A percentile compares a stretch with the other conserved stretches of the same genome.
phyloP scores from a whole-genome alignment of 1,139 yeast genomes.

The Yamadazyma friedrichii region DNA sequence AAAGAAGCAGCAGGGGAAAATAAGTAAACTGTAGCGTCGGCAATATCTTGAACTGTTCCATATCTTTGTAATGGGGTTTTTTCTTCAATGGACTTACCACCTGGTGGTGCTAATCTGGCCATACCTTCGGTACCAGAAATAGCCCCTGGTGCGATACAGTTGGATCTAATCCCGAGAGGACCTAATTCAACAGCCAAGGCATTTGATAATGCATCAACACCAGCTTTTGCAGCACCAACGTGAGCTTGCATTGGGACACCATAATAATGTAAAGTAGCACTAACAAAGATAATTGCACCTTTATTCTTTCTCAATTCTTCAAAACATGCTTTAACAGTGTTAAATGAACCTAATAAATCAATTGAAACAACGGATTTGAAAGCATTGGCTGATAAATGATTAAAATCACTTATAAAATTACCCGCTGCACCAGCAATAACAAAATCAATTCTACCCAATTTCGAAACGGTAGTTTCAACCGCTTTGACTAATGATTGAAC shows the following conservation, averaged over 20 bases:
- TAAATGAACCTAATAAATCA: conserved; percentile 84
- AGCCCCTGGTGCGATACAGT: conserved; percentile 89
- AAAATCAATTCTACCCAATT: conserved; percentile 74
- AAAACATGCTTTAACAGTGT: conserved; percentile 82
- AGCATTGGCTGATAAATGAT: conserved; percentile 79
- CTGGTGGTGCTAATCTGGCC: conserved; percentile 50
- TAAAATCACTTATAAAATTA: conserved; percentile 79
- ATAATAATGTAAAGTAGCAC: conserved; percentile 86
- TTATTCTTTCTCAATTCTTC: conserved; percentile 63
- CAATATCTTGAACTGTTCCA: conserved; percentile 78
- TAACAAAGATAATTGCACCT: conserved; percentile 79
- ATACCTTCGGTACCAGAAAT: conserved; percentile 85
- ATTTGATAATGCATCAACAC: conserved; percentile 83
- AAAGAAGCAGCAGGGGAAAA: conserved; percentile 81
- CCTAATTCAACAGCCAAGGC: conserved; percentile 90
- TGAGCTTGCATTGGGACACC: conserved; percentile 92
- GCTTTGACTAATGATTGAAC: conserved; percentile 59
- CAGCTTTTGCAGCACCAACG: conserved; percentile 96
- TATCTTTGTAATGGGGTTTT: conserved; percentile 73
- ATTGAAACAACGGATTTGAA: conserved; percentile 85
- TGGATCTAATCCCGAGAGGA: conserved; percentile 79
- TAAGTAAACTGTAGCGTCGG: conserved; percentile 81
- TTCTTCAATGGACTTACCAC: conserved; percentile 31
- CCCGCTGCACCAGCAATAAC: conserved; percentile 98
- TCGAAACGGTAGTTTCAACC: conserved; percentile 60